These are phyloP conservation scores for Oldenlandia corymbosa DNA, from an alignment of 257 asterid genomes.

Conservation along the genomic window DNA sequence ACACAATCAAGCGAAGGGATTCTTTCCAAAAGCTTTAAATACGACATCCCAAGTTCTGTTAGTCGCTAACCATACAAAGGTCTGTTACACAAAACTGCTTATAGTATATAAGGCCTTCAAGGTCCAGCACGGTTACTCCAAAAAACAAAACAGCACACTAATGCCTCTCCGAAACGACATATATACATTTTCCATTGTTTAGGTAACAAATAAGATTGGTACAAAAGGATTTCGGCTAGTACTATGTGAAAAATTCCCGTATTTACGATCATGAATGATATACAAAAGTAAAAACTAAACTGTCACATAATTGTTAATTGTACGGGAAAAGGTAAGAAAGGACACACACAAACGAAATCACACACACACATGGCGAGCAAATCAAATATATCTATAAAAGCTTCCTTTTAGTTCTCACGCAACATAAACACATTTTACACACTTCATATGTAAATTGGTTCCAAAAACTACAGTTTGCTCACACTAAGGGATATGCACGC, in stretches of 20 bases:
- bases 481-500: neutral
- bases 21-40: neutral
- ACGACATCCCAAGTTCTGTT: neutral
- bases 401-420: neutral
- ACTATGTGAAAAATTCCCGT: neutral
- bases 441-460: neutral
- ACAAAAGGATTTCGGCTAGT: neutral
- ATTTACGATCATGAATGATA: neutral
- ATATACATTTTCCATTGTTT: too few relatives aligned
- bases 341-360: neutral
- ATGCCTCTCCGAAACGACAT: neutral
- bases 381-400: neutral
- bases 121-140: neutral
- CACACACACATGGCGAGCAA: neutral
- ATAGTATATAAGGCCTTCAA: neutral
- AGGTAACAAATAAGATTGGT: neutral
- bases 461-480: neutral
- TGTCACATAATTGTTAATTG: neutral
- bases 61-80: neutral
- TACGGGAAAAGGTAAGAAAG: neutral
- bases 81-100: neutral
- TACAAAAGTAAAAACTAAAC: neutral
- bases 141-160: neutral
- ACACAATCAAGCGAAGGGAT: neutral
- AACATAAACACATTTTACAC: neutral